Conservation (phyloP, 1,139 yeast genomes). For the Suhomyces kunorum region DNA sequence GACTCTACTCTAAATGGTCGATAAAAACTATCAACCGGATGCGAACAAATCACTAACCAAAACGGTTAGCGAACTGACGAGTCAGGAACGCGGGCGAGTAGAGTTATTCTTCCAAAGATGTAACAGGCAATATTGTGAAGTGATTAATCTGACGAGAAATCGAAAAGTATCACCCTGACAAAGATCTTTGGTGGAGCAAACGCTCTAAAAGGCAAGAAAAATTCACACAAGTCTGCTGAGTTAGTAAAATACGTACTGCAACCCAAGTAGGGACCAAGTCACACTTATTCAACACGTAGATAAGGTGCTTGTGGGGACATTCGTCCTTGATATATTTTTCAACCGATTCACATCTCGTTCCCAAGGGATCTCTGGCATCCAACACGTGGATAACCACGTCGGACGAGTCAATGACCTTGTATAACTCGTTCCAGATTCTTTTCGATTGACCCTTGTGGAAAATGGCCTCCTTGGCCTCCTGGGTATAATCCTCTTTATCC, state of each 20-base stretch:
- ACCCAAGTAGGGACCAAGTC: slow-evolving; percentile 99
- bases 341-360: slow-evolving; percentile 91
- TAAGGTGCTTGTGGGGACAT: slow-evolving; percentile 95
- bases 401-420: slow-evolving; percentile 94
- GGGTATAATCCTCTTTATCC: slow-evolving; percentile 77
- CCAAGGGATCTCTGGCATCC: slow-evolving; percentile 97
- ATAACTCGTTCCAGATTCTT: slow-evolving; percentile 97
- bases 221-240: slow-evolving; percentile 11
- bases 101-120: slow-evolving; percentile 87
- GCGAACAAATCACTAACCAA: slow-evolving; percentile 51
- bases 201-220: too few species aligned
- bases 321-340: slow-evolving; percentile 92
- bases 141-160: slow-evolving; percentile 21
- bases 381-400: slow-evolving; percentile 95
- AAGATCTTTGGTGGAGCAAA: slow-evolving; percentile 62
- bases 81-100: slow-evolving; percentile 51
- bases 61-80: slow-evolving; percentile 33
- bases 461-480: slow-evolving; percentile 92
- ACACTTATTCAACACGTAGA: slow-evolving; percentile 93
- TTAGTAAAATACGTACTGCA: slow-evolving; percentile 73
- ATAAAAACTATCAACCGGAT: slow-evolving; percentile 46
- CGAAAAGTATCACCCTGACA: slow-evolving; percentile 68
- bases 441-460: slow-evolving; percentile 97
- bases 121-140: slow-evolving; percentile 75
- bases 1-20: slow-evolving; percentile 36